These are phyloP conservation scores for Suhomyces bokatorum DNA, from an alignment of 1,139 yeast genomes.

Conservation along the genomic window DNA sequence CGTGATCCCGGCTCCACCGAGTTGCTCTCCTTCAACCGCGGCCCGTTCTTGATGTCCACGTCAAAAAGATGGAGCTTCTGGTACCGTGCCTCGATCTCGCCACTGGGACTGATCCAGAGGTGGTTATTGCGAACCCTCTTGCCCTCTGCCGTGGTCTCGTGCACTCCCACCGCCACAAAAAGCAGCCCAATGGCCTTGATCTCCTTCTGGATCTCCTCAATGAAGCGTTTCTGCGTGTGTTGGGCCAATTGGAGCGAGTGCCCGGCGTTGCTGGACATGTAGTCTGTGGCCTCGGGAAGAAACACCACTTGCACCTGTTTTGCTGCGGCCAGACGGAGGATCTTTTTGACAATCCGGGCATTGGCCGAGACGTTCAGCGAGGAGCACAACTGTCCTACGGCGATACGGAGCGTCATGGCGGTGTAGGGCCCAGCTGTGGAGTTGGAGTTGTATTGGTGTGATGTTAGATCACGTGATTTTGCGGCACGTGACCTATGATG, in stretches of 20 bases:
- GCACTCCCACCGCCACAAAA: slow-evolving; percentile 65
- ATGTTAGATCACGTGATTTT: background rate
- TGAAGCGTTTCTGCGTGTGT: slow-evolving; percentile 53
- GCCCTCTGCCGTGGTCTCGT: slow-evolving; percentile 58
- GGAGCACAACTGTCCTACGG: slow-evolving; percentile 87
- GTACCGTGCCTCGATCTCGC: slow-evolving; percentile 65
- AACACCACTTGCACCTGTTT: slow-evolving; percentile 66
- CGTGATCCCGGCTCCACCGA: slow-evolving; percentile 78
- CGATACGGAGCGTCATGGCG: slow-evolving; percentile 38
- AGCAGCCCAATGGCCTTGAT: slow-evolving; percentile 39
- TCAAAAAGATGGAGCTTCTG: slow-evolving; percentile 90
- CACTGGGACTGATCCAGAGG: slow-evolving; percentile 66
- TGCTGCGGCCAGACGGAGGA: slow-evolving; percentile 63
- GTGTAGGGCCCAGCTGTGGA: background rate
- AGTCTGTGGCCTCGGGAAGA: slow-evolving; percentile 93
- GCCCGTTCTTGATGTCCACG: slow-evolving; percentile 76
- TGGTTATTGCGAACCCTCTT: slow-evolving; percentile 67
- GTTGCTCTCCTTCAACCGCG: slow-evolving; percentile 69
- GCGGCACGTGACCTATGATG: background rate
- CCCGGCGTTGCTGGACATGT: slow-evolving; percentile 66
- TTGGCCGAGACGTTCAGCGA: slow-evolving; percentile 62
- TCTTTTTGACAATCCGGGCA: slow-evolving; percentile 53
- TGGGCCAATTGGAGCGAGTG: slow-evolving; percentile 65
- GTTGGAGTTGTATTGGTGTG: background rate
- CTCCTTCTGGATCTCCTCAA: slow-evolving; percentile 48